Evolutionary conservation across 352 stramenopile species (phyloP).

Genomic region (Globisporangium barbulae): DNA sequence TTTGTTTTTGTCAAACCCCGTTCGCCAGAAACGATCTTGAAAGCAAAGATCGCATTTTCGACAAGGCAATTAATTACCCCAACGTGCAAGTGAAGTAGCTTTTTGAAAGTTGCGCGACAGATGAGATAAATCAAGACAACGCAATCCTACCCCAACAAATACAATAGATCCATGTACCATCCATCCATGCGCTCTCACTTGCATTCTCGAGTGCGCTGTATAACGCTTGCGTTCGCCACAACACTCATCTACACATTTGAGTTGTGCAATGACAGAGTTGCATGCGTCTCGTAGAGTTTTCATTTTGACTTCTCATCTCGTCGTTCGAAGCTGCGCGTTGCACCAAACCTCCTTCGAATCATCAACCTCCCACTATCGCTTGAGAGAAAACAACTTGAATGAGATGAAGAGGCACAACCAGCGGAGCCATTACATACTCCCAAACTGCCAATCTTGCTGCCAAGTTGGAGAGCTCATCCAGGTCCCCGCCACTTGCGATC

Average conservation of each 20-base stretch:
- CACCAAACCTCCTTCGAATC: not conserved
- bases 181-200: not conserved
- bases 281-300: no score
- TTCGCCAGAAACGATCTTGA: not conserved
- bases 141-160: not conserved
- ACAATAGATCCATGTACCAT: constrained; percentile 8
- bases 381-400: no score
- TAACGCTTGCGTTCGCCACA: not conserved
- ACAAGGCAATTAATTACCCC: not conserved
- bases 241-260: not conserved
- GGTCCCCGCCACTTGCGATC: not conserved
- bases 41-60: constrained; percentile 1
- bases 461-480: not conserved
- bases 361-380: no score
- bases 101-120: not conserved
- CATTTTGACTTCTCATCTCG: no score
- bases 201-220: no score
- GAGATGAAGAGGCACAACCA: not conserved
- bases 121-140: constrained; percentile 4
- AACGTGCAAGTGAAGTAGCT: not conserved
- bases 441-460: not conserved
- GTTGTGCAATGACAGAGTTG: no score
- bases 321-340: not conserved
- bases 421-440: not conserved
- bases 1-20: not conserved